Evolutionary conservation across 495 filamentous ascomycete species (phyloP), one percentile per base, ranked within the genome.

Genomic region (Daldinia grandis): DNA sequence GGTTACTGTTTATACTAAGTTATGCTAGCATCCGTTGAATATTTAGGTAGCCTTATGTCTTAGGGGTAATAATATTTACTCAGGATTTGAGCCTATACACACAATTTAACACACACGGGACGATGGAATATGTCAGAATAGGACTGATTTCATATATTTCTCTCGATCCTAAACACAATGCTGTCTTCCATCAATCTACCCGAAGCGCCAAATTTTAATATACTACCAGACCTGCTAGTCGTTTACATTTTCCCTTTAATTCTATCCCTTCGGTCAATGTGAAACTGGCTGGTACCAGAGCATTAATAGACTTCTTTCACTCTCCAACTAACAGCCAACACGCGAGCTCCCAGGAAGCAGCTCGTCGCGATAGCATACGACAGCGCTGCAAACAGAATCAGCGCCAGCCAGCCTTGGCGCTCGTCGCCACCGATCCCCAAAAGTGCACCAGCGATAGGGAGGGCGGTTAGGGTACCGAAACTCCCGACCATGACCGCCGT

Each of bases 401-500:
- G 76, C 3, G 87, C 89, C 80, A 87, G 88, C 62, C 86, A 80
- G 6, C 88, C 85, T 64, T 81, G 73, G 77, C 84, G 81, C 31
- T 19, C 30, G 19, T 33, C 35, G 25, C 62, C 35, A 1, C 72
- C 73, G 54, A 82, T 74, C 17, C 83, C 79, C 35, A 93, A 68
- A 35, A 95, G 86, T 37, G 89, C 85, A 15, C 95, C 95, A 0
- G 91, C 95, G 68, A 98, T 97, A 0, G 95, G 95, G 24, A 97
- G 88, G 24, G 93, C 93, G 21, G 91, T 95, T 35, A 98, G 81
- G 6, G 91, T 92, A 0, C 93, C 94, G 78, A 98, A 93, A 66
- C 91, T 93, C 30, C 95, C 94, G 33, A 97, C 84, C 71, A 93
- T 95, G 79, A 97, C 95, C 64, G 90, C 90, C 2, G 94, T 95